Base-by-base conservation (phyloP, 352 stramenopile species). In the Phytophthora meadii region DNA sequence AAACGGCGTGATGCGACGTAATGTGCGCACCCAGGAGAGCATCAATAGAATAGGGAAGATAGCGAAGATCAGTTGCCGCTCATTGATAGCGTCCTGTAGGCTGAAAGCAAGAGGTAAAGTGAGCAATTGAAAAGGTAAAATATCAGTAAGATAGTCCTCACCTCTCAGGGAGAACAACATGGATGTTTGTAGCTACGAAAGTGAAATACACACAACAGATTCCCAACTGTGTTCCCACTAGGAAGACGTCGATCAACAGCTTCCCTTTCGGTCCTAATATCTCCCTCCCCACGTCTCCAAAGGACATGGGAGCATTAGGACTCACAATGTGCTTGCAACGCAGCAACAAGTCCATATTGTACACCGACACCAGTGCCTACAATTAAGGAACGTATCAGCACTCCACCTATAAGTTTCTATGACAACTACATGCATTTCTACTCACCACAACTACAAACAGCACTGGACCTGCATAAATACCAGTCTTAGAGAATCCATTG, bases 161-260 rank as follows among this genome's bases (percentile, higher is more conserved):
- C 84, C 74, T 77, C 51, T 83, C 57, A 0, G 86, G 82, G 5
- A 94, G 58, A 1, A 94, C 78, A n/a, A 87, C 84, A 70, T 92
- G 82, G 64, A 94, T 82, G 53, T 94, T 94, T 1, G 83, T 92
- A 10, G 83, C 85, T n/a, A 94, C 77, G 44, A 94, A 91, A 4
- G 85, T 90, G 54, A 94, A 94, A 63, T 92, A 94, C 32, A 94
- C 83, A 34, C 85, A 94, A 70, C 85, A 94, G 67, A 92, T 92
- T 58, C 83, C 84, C 27, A 92, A 61, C 54, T 94, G 85, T 25
- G 82, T 92, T 47, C 80, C 83, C 17, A 94, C 83, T 22, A 94
- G 73, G 59, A 94, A 92, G 10, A 92, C 72, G 65, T 94, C 82
- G 56, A 94, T 89, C 14, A 91, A 68, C 42, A 79, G 27, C 46